These are phyloP conservation scores for Neurospora sp. DNA, from an alignment of 495 filamentous ascomycete species.

Conservation along the genomic window DNA sequence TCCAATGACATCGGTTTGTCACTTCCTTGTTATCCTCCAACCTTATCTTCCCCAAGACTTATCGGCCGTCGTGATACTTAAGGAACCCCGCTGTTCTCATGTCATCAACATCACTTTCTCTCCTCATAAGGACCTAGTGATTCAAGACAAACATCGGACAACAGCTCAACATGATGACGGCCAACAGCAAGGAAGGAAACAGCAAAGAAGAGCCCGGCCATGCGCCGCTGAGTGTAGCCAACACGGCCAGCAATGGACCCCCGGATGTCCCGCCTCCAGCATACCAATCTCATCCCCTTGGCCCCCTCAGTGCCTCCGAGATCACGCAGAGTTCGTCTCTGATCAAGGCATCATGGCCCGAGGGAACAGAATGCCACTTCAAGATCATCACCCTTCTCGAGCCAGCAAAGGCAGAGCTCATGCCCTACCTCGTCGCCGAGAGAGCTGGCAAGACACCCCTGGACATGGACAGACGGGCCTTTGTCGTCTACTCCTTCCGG, in stretches of 20 bases:
- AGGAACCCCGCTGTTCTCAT: background rate
- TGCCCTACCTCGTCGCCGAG: slow-evolving; percentile 35
- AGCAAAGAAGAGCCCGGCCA: background rate
- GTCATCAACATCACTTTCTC: background rate
- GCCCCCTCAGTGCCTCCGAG: slow-evolving; percentile 48
- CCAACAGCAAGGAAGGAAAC: background rate
- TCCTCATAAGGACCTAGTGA: background rate
- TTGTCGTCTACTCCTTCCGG: slow-evolving; percentile 53
- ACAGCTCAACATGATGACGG: background rate
- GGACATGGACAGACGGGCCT: slow-evolving; percentile 41
- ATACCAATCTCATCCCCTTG: slow-evolving; percentile 43
- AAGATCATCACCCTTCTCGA: slow-evolving; percentile 57
- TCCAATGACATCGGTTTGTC: background rate
- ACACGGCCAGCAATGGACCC: background rate
- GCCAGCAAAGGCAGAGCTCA: slow-evolving; percentile 48
- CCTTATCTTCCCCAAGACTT: background rate
- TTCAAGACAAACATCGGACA: background rate
- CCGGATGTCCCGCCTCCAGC: background rate
- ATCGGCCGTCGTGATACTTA: background rate
- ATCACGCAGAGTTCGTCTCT: slow-evolving; percentile 34
- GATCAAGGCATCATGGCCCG: slow-evolving; percentile 40
- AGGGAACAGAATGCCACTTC: slow-evolving; percentile 43
- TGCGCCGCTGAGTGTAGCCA: background rate
- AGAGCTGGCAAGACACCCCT: slow-evolving; percentile 11
- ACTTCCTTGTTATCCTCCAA: background rate